Evolutionary conservation across 768 basidiomycete genomes (phyloP), one percentile per base, ranked within the genome.

Genomic region (Roridomyces roridus): DNA sequence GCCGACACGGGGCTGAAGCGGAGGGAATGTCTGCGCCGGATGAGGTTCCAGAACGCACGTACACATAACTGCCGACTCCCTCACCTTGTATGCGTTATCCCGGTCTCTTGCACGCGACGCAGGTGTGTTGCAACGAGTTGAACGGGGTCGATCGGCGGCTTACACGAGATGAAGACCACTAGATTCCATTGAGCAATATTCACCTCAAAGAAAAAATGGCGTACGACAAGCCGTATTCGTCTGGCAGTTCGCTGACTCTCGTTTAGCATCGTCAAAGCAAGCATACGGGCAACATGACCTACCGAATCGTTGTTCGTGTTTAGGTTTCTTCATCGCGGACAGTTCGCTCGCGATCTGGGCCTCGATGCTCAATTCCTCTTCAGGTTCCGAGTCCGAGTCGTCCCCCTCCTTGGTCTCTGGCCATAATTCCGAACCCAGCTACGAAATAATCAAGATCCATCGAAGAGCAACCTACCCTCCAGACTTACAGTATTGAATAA

Each of bases 81-180:
- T 15, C 65, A 89, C 92, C 85, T 79, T 37, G 91, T 92, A 39
- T 80, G 79, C 4, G 87, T 82, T 5, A 84, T 70, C 3, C 90
- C 89, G 2, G 87, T 88, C 17, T 69, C 72, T 55, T 84, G 71
- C 2, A 93, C 81, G 51, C 82, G 83, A 55, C 85, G 74, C 7
- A 93, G 74, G 62, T 91, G 84, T 46, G 81, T 83, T 18, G 80
- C 66, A 24, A 91, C 83, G 17, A 94, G 74, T 59, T 83, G 75
- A 18, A 93, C 86, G 1, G 92, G 91, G 67, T 94, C 86, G 21
- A 92, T 78, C 0, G 92, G 92, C 1, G 85, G 77, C 70, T 83
- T 88, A 70, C 89, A 93, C 10, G 90, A 87, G 41, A 94, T 88
- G 69, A 92, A 92, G 24, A 91, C 73, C 14, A 92, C 92, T 94